These are phyloP conservation scores for Aspergillus brasiliensis DNA, from an alignment of 2,329 filamentous ascomycete genomes.

Conservation along the genomic window DNA sequence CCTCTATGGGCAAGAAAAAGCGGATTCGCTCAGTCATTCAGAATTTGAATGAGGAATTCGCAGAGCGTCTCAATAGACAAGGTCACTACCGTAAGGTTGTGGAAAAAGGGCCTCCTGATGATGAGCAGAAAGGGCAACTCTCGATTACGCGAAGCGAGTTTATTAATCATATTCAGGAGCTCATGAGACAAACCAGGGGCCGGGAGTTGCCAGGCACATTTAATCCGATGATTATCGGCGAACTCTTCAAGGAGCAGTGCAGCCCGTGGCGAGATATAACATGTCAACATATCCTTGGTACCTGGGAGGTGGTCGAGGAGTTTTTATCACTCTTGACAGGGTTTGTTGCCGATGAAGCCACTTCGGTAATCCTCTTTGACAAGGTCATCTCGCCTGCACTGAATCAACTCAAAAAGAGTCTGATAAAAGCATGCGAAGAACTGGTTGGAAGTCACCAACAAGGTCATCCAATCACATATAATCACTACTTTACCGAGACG, in stretches of 20 bases:
- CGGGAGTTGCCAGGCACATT: slow-evolving; percentile 64
- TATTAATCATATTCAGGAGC: slow-evolving; percentile 42
- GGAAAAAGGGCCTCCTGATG: neutral
- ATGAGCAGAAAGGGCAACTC: slow-evolving; percentile 8
- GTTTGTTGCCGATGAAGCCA: slow-evolving; percentile 34
- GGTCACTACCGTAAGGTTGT: slow-evolving; percentile 12
- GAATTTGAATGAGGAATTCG: slow-evolving; percentile 27
- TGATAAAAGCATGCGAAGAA: slow-evolving; percentile 47
- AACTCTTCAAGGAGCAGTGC: slow-evolving; percentile 64
- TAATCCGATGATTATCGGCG: slow-evolving; percentile 60
- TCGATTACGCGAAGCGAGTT: slow-evolving; percentile 36
- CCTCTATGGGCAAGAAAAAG: slow-evolving; percentile 27
- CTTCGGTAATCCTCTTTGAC: slow-evolving; percentile 40
- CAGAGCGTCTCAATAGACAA: slow-evolving; percentile 13
- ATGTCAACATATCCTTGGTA: no score
- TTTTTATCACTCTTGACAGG: slow-evolving; percentile 40
- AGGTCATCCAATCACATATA: slow-evolving; percentile 40
- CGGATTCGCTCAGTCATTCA: slow-evolving; percentile 37
- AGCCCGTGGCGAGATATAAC: slow-evolving; percentile 52
- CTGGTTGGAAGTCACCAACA: slow-evolving; percentile 32
- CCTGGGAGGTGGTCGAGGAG: neutral
- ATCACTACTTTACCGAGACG: slow-evolving; percentile 40
- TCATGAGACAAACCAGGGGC: slow-evolving; percentile 50
- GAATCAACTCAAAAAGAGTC: slow-evolving; percentile 38
- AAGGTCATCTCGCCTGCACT: slow-evolving; percentile 48